Percentiles rank a stretch among this genome's conserved stretches.
Conservation (phyloP, 441 rosid genomes). For the Cnidoscolus chayamansa region DNA sequence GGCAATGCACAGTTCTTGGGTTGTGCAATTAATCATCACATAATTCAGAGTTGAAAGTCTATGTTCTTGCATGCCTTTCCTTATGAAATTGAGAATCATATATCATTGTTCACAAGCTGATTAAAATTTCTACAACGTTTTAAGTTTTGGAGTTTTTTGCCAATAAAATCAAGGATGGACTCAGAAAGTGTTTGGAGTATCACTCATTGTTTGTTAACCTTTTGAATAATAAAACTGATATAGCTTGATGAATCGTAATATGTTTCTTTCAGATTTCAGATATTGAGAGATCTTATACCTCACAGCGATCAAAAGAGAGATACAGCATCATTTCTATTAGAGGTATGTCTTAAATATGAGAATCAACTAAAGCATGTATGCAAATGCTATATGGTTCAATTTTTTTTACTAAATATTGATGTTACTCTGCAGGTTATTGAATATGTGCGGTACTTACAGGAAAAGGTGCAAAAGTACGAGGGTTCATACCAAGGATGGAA, state of each 20-base stretch:
- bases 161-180: background rate
- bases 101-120: background rate
- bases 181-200: background rate
- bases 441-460: slow-evolving; percentile 81
- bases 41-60: background rate
- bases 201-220: background rate
- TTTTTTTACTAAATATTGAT: slow-evolving; percentile 22
- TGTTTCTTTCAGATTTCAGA: slow-evolving; percentile 71
- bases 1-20: background rate
- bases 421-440: slow-evolving; percentile 66
- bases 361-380: background rate
- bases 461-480: slow-evolving; percentile 71
- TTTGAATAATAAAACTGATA: background rate
- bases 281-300: slow-evolving; percentile 79
- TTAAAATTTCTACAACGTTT: background rate
- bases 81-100: background rate
- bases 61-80: background rate
- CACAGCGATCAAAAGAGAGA: slow-evolving; percentile 91
- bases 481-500: slow-evolving; percentile 70
- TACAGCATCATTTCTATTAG: slow-evolving; percentile 89
- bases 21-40: background rate
- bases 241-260: background rate
- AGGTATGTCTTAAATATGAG: slow-evolving; percentile 43
- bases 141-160: background rate
- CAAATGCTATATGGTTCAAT: slow-evolving; percentile 6